Percentiles rank a stretch among this genome's conserved stretches.
These are phyloP conservation scores for Podospora sp. DNA, from an alignment of 495 filamentous ascomycete genomes.

Conservation along the genomic window DNA sequence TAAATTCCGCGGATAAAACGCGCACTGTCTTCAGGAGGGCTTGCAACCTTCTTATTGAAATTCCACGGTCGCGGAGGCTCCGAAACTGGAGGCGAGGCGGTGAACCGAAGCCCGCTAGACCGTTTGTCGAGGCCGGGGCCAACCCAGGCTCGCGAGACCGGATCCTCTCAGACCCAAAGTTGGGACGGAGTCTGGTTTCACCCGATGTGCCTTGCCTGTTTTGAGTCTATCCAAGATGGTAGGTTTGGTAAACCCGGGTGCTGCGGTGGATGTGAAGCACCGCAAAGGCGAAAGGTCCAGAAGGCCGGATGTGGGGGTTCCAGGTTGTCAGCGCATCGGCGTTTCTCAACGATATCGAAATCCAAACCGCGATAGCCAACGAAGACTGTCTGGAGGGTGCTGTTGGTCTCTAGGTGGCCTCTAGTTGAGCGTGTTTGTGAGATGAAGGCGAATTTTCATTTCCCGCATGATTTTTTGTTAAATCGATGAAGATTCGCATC, in stretches of 20 bases:
- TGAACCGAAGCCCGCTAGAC: slow-evolving; percentile 6
- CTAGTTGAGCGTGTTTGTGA: no score
- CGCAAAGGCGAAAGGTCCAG: background rate
- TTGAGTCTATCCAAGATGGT: background rate
- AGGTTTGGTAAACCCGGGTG: background rate
- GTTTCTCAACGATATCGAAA: background rate
- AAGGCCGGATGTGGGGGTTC: background rate
- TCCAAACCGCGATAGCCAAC: background rate
- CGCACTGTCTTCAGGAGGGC: background rate
- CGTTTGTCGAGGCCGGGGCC: background rate
- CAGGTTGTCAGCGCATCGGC: background rate
- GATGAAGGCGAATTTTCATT: no score
- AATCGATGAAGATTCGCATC: no score
- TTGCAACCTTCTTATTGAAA: slow-evolving; percentile 14
- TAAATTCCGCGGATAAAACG: background rate
- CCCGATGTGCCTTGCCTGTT: background rate
- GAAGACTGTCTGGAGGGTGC: background rate
- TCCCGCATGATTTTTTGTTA: no score
- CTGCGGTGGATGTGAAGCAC: background rate
- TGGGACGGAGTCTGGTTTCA: background rate
- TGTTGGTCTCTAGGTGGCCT: background rate
- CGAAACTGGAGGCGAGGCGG: slow-evolving; percentile 17
- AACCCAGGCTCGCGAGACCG: background rate
- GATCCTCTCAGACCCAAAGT: background rate
- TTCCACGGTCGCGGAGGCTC: slow-evolving; percentile 8